A percentile compares a stretch with the other conserved stretches of the same genome.
Conservation (phyloP, 2,329 filamentous ascomycete genomes). For the Colletotrichum euphorbiae region DNA sequence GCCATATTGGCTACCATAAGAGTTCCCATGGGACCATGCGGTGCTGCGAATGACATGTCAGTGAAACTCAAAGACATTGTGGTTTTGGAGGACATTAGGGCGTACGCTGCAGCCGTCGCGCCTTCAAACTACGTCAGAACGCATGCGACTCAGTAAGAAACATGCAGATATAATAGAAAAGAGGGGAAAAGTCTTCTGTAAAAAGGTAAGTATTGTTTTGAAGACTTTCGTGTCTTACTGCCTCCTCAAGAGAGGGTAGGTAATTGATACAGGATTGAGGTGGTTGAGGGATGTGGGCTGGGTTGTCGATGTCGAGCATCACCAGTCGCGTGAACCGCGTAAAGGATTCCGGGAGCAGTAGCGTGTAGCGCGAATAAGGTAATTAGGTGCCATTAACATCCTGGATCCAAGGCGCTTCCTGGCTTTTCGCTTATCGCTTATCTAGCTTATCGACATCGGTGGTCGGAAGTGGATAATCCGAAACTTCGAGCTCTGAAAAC, state of each 20-base stretch:
- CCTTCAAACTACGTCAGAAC: slow-evolving; percentile 35
- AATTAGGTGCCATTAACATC: slow-evolving; percentile 30
- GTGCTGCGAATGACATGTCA: slow-evolving; percentile 5
- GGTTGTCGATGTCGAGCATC: slow-evolving; percentile 14
- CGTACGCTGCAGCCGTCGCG: slow-evolving; percentile 34
- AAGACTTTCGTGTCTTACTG: background rate
- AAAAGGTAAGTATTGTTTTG: background rate
- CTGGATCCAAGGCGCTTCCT: slow-evolving; percentile 2
- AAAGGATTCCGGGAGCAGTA: slow-evolving; percentile 10
- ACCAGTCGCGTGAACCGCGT: slow-evolving; percentile 35
- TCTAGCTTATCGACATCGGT: slow-evolving; percentile 10
- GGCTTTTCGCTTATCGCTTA: background rate
- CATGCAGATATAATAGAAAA: background rate
- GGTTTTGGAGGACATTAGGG: background rate
- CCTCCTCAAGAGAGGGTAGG: background rate
- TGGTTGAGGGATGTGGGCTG: slow-evolving; percentile 21
- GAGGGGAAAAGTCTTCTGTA: background rate
- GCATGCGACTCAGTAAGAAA: slow-evolving; percentile 21
- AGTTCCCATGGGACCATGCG: slow-evolving; percentile 53
- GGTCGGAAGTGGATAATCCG: slow-evolving; percentile 16
- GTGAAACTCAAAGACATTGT: background rate
- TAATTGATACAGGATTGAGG: background rate
- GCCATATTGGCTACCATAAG: slow-evolving; percentile 59
- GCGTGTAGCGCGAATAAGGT: slow-evolving; percentile 38
- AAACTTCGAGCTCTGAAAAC: background rate